phyloP scores from a whole-genome alignment of 352 stramenopile species.

The Phytopythium chamaehyphon region DNA sequence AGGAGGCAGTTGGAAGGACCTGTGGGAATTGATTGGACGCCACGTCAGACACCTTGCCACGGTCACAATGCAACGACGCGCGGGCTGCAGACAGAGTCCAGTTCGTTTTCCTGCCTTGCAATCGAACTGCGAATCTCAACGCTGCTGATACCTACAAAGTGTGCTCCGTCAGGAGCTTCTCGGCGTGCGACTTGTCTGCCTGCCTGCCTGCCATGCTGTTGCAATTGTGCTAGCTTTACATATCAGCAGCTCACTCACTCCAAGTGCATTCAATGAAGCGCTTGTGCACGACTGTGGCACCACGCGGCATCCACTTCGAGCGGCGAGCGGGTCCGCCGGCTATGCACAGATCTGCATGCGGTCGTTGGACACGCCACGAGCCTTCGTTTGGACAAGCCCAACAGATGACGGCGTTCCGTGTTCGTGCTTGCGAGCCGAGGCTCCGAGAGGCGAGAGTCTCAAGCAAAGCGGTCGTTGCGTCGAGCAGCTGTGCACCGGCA shows the following conservation, averaged over 20 bases:
- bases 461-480: too few relatives aligned
- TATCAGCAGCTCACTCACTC: too few relatives aligned
- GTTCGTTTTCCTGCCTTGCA: neutral
- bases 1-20: neutral
- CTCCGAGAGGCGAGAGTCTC: too few relatives aligned
- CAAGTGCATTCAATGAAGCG: too few relatives aligned
- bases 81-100: neutral
- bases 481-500: too few relatives aligned
- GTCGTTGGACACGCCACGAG: conserved; percentile 7
- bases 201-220: too few relatives aligned
- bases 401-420: conserved; percentile 1
- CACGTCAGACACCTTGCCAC: neutral
- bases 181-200: too few relatives aligned
- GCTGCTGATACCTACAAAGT: too few relatives aligned
- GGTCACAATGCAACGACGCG: conserved; percentile 7
- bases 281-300: too few relatives aligned
- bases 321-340: neutral
- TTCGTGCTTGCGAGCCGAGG: neutral
- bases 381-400: conserved; percentile 3
- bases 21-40: neutral
- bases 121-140: conserved; percentile 1
- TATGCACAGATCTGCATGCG: neutral
- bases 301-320: too few relatives aligned
- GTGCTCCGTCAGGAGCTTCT: too few relatives aligned
- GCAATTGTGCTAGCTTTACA: too few relatives aligned